Conservation (phyloP, 2,329 filamentous ascomycete species). For the Alternaria sp. region DNA sequence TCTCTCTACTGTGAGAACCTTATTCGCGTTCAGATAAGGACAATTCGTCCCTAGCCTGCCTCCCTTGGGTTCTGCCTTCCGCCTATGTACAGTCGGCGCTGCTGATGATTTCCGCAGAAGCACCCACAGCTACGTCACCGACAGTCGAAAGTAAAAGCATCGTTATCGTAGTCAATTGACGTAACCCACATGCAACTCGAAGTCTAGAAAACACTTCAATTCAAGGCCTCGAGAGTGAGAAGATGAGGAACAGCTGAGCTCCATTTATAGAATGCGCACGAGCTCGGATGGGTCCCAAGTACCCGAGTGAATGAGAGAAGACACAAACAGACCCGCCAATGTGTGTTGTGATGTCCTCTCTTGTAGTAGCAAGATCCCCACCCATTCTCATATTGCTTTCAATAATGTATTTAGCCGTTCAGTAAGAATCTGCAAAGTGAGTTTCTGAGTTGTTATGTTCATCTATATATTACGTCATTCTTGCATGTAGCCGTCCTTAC, state of each 20-base stretch:
- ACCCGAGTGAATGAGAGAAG: not conserved
- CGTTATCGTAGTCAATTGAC: not conserved
- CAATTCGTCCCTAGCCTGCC: fast-evolving
- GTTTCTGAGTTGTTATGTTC: not conserved
- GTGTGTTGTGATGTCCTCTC: not conserved
- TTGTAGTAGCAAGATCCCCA: not conserved
- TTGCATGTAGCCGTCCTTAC: not conserved
- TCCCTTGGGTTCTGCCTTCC: fast-evolving
- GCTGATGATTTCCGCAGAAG: fast-evolving
- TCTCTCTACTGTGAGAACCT: not conserved
- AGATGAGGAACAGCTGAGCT: not conserved
- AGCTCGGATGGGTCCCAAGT: not conserved
- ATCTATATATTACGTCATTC: not conserved
- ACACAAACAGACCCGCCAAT: not conserved
- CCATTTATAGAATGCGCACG: not conserved
- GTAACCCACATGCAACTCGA: not conserved
- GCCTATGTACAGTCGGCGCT: fast-evolving
- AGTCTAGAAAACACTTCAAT: fast-evolving
- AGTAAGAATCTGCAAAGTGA: not conserved
- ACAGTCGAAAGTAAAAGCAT: not conserved
- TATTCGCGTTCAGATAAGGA: not conserved
- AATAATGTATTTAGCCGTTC: fast-evolving
- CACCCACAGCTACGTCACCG: not conserved
- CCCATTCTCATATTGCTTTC: not conserved
- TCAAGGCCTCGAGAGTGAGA: not conserved